Evolutionary conservation across 2,329 filamentous ascomycete genomes (phyloP), one percentile per base, ranked within the genome.

Genomic region (Aspergillus carbonarius): DNA sequence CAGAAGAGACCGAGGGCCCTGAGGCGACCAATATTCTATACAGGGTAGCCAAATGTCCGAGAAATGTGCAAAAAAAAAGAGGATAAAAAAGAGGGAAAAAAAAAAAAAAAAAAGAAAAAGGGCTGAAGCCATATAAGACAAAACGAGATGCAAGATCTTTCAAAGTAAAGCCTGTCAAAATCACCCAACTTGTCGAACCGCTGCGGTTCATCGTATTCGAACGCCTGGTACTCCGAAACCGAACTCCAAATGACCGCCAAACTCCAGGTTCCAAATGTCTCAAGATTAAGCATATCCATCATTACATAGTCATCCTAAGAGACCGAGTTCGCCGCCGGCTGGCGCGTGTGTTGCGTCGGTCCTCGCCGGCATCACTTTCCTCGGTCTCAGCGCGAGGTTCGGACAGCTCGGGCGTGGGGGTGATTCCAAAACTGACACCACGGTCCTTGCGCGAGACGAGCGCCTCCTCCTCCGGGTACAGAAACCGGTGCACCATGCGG

Each of bases 401-500:
- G 13, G 73, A 75, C 18, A 73, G 54, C 42, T 76, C 74, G 1
- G 74, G 74, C 1, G 74, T 77, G 9, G 70, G 71, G 1, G 74
- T 76, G 30, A 71, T 63, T 2, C 68, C 70, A 57, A 70, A 73
- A 55, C 72, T 74, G 52, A 76, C 63, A 3, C 73, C 75, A 7
- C 76, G 72, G 39, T 69, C 70, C 53, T 70, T 71, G n/a, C 75
- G 72, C 5, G 71, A 71, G 44, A 76, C 59, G 30, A 69, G 69
- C 0, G 71, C 68, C 80, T 93, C 91, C 56, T 92, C 88, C 2
- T 88, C 83, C 0, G 86, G 81, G 23, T 87, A 83, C 5, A 97
- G 77, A 68, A 96, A 97, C 0, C 93, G 88, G 74, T 97, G 90
- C 3, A 98, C 84, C 0, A 83, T 88, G n/a, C 93, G 83, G 70